These are phyloP conservation scores for Dioscorea zingiberensis DNA, from an alignment of 106 monocot genomes.

Conservation along the genomic window DNA sequence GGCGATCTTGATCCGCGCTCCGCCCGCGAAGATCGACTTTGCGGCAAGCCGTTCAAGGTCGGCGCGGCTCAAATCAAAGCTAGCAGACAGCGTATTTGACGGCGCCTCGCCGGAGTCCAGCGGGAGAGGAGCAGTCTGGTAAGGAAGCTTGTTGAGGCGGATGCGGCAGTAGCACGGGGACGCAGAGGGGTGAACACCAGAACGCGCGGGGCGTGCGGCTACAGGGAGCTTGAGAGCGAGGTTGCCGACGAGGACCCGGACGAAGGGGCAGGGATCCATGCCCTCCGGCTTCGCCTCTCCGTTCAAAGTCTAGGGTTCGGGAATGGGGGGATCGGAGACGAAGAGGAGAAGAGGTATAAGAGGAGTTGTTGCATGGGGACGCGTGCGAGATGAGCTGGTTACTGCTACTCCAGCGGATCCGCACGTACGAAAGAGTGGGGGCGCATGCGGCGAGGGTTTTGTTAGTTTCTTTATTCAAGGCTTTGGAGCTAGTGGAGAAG, in stretches of 20 bases:
- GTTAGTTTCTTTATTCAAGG: too few species aligned
- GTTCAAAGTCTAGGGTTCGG: background rate
- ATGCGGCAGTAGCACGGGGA: slow-evolving; percentile 82
- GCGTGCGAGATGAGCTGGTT: background rate
- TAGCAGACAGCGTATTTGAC: slow-evolving; percentile 37
- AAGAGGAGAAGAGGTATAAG: background rate
- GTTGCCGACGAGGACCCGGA: slow-evolving; percentile 78
- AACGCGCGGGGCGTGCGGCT: slow-evolving; percentile 51
- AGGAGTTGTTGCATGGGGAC: too few species aligned
- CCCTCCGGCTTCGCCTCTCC: background rate
- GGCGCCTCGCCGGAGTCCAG: slow-evolving; percentile 30
- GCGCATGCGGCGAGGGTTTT: slow-evolving; percentile 7
- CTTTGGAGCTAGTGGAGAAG: too few species aligned
- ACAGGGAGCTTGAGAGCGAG: slow-evolving; percentile 77
- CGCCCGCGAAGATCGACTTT: slow-evolving; percentile 29
- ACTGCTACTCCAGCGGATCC: background rate
- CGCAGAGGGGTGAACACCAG: slow-evolving; percentile 81
- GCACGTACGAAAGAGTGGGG: background rate
- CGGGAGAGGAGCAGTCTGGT: slow-evolving; percentile 40
- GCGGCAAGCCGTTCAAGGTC: slow-evolving; percentile 45
- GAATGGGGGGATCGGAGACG: background rate
- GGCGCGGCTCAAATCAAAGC: slow-evolving; percentile 47
- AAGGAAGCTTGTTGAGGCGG: slow-evolving; percentile 52
- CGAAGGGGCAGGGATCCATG: slow-evolving; percentile 95
- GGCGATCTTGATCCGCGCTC: slow-evolving; percentile 33